Conservation (phyloP, 768 basidiomycete species). For the Lentinula sp. region DNA sequence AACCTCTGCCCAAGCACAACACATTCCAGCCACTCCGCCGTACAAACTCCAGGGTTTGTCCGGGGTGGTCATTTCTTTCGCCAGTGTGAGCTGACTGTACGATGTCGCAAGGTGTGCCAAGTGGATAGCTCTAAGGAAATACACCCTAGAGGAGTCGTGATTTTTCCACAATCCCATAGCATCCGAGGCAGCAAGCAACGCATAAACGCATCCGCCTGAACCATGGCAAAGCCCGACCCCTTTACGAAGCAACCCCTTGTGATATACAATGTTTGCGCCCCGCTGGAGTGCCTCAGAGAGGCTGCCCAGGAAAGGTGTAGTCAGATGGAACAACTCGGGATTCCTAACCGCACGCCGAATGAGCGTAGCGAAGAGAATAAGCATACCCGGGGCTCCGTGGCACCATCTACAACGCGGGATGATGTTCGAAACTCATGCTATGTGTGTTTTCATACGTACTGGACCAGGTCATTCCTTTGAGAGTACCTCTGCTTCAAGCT, state of each 20-base stretch:
- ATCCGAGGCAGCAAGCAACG: conserved; percentile 41
- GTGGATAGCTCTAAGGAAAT: conserved; percentile 37
- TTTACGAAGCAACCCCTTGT: conserved; percentile 44
- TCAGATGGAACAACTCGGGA: conserved; percentile 15
- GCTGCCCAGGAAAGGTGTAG: conserved; percentile 17
- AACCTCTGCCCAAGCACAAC: conserved; percentile 49
- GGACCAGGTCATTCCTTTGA: conserved; percentile 34
- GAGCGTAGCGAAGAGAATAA: conserved; percentile 40
- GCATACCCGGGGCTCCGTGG: conserved; percentile 48
- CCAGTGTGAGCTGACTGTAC: conserved; percentile 24
- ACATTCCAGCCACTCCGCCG: conserved; percentile 54
- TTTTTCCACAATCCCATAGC: conserved; percentile 24
- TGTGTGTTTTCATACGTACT: conserved; percentile 26
- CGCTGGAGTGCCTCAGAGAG: conserved; percentile 27
- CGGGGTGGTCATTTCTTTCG: conserved; percentile 37
- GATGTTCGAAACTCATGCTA: neutral
- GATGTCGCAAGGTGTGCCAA: conserved; percentile 38
- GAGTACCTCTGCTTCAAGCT: conserved; percentile 21
- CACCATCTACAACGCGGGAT: conserved; percentile 38
- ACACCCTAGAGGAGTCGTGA: conserved; percentile 9
- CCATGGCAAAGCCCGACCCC: conserved; percentile 60
- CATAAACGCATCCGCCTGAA: conserved; percentile 46
- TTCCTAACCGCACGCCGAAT: conserved; percentile 23
- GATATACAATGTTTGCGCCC: conserved; percentile 39
- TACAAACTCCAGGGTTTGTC: conserved; percentile 53